phyloP scores from a whole-genome alignment of 2,329 filamentous ascomycete species.

The Aureobasidium sp. region DNA sequence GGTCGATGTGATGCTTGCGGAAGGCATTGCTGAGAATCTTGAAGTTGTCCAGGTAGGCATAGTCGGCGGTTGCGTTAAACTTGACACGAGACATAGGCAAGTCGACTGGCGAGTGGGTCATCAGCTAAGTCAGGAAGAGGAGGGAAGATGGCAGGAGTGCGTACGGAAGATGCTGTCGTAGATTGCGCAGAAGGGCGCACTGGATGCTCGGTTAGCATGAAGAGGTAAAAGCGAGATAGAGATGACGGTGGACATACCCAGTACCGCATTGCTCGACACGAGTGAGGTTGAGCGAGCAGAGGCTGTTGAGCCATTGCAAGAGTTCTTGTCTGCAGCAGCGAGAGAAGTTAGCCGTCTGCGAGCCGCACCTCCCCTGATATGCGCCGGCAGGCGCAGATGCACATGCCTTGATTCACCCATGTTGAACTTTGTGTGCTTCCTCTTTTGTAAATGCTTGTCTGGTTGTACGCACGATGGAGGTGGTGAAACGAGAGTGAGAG shows the following conservation, averaged over 20 bases:
- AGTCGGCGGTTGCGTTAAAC: slow-evolving; percentile 97
- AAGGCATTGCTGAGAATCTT: slow-evolving; percentile 92
- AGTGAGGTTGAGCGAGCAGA: slow-evolving; percentile 93
- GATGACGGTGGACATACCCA: slow-evolving; percentile 55
- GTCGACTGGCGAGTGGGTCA: slow-evolving; percentile 51
- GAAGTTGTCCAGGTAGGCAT: slow-evolving; percentile 97
- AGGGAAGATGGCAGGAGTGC: slow-evolving; percentile 23
- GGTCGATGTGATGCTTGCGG: slow-evolving; percentile 78
- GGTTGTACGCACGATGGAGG: not conserved
- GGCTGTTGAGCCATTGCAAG: slow-evolving; percentile 92
- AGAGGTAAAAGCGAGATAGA: no score
- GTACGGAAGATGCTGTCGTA: slow-evolving; percentile 93
- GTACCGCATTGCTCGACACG: slow-evolving; percentile 99
- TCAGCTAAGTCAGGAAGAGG: slow-evolving; percentile 6
- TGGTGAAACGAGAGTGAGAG: not conserved
- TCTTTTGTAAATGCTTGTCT: not conserved
- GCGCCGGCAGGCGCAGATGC: not conserved
- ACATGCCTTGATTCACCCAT: slow-evolving; percentile 22
- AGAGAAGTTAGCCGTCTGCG: not conserved
- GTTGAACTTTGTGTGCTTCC: not conserved
- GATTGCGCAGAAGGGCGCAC: slow-evolving; percentile 91
- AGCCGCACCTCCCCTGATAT: not conserved
- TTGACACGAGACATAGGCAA: slow-evolving; percentile 93
- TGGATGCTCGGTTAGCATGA: slow-evolving; percentile 34
- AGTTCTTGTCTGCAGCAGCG: slow-evolving; percentile 74